Base-by-base conservation (phyloP, 176 grass and related monocot species). In the Echinochloa phyllopogon region DNA sequence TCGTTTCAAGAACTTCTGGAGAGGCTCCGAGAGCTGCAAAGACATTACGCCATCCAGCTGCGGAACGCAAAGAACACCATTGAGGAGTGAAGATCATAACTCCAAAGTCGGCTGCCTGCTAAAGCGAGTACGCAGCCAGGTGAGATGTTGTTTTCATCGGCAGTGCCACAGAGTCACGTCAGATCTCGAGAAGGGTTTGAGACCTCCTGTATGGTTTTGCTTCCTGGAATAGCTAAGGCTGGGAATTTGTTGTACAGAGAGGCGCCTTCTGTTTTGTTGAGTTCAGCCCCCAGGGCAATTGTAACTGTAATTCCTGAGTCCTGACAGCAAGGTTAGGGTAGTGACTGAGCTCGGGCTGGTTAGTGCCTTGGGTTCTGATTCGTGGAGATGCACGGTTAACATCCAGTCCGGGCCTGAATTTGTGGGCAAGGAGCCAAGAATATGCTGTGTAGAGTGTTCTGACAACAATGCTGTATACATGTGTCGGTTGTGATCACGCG, bases 1-100 rank as follows among this genome's bases (percentile, higher is more conserved):
- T 87, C 88, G 0, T 96, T 99, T 61, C 94, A 94, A 86, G 88
- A 96, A 70, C 90, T 96, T 49, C 41, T 94, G 6, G 94, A 96
- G 68, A 94, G 56, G 78, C 88, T 99, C 25, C 87, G 81, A 24
- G 94, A 91, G 75, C 77, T 94, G 80, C 86, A 92, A 83, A 88
- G 90, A 37, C 92, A 96, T 36, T 89, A 92, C 1, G 78, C 57
- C 17, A 77, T 94, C 52, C 89, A 92, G 84, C 91, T 92, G 17
- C 93, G 96, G 27, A 92, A 86, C 61, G 74, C 80, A 20, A 94
- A 90, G 76, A 75, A 85, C n/a, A 85, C 25, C 39, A 83, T 81
- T 20, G 83, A 94, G 40, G 87, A 94, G 66, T 95, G 84, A 90
- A 60, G 40, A 45, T 64, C 37, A n/a, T 17, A 6, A 38, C 66